Base-by-base conservation (phyloP, 2,329 filamentous ascomycete species). In the Xylogone sp. region DNA sequence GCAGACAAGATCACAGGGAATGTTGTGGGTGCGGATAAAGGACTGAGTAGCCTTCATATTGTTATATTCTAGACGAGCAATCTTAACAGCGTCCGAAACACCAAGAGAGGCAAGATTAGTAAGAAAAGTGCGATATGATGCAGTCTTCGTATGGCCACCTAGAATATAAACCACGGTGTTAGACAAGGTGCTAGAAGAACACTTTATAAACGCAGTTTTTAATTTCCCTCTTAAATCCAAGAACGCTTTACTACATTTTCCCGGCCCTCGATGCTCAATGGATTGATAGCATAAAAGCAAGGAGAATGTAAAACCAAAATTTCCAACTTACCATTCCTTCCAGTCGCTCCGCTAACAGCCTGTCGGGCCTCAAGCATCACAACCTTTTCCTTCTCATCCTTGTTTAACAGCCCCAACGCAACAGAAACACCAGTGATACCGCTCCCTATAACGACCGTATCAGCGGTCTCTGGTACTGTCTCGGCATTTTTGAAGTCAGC, bases 41-140 rank as follows among this genome's bases (percentile, higher is more conserved):
- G 62, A 65, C 59, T 85, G 82, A 9, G 82, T 75, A n/a, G 74
- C 75, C 21, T 70, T 65, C 50, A 86, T 79, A 58, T 74, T 78
- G 42, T 70, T 69, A 42, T 75, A 74, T 61, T 82, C 78, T 43
- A 82, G 71, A 9, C 69, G 71, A 2, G 75, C 77, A 49, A 79
- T 75, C 56, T 74, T 70, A 18, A 72, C 65, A 2, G 82, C 82
- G 44, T 75, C 73, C 1, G 69, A 68, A 16, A 69, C 67, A 9
- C 79, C 79, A n/a, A 76, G 64, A 5, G 68, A 61, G 12, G 67
- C 53, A 2, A 68, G 65, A 58, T 83, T 74, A 27, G 72, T 66
- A 3, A 71, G 54, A 54, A 83, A 84, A 18, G 73, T 73, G 21
- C 76, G 75, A 61, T 78, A 78, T 19, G 70, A 70, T 12, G 73